Base-by-base conservation (phyloP, 495 filamentous ascomycete genomes). In the Neurospora discreta region DNA sequence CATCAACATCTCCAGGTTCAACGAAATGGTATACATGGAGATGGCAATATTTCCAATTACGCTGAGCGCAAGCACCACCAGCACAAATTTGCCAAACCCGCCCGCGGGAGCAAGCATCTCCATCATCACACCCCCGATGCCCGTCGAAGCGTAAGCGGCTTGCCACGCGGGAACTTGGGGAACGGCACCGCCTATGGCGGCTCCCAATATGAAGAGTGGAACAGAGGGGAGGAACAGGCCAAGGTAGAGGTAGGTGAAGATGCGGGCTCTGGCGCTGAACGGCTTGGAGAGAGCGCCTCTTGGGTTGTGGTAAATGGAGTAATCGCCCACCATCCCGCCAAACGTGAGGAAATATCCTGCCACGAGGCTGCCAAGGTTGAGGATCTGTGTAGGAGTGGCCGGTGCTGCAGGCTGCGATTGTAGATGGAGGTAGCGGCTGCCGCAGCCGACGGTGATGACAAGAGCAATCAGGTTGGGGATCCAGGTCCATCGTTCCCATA, bases 401-500 rank as follows among this genome's bases (percentile, higher is more conserved):
- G 78, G 75, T n/a, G 68, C 65, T 4, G 71, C 71, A 46, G 0
- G 5, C 6, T 79, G 73, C n/a, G 68, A 69, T 71, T 84, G 82
- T 36, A 80, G 74, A 68, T 78, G 71, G 44, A 87, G 75, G 70
- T 83, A 73, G 70, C 82, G 78, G 46, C 83, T 85, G 1, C 85
- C 85, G 40, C 82, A 82, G 40, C 84, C 85, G 23, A 85, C 82
- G 16, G 84, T 78, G 36, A 88, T 82, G 65, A 83, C 76, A 13
- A 88, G 79, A 11, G 85, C 80, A 20, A 88, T 76, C 3, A 88
- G 78, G 26, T 83, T 84, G 18, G 87, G 85, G 39, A 88, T 85
- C 87, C 87, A 88, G 18, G 82, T 82, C 82, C 83, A 88, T 15
- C 86, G 84, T 75, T 86, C 83, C 75, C 84, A 87, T 26, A 85